phyloP scores from a whole-genome alignment of 108 stramenopile genomes.

The Cyclostephanos invisitatus region DNA sequence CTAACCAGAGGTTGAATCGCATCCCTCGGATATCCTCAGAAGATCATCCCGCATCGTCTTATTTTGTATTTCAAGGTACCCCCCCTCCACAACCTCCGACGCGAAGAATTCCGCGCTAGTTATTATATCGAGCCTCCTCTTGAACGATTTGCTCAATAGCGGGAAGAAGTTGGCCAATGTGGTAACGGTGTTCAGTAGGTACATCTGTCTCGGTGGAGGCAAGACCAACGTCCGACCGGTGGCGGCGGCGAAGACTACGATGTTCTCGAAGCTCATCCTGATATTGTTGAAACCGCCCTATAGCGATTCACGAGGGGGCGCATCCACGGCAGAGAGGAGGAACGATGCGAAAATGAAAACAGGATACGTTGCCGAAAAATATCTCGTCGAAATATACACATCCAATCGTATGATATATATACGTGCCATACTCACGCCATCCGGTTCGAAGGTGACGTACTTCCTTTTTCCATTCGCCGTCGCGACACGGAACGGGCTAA shows the following conservation, averaged over 20 bases:
- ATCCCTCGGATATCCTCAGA: constrained; percentile 16
- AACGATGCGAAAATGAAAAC: not conserved
- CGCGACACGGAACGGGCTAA: constrained; percentile 60
- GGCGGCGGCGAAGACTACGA: constrained; percentile 85
- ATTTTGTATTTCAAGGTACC: constrained; percentile 25
- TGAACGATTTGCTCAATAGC: constrained; percentile 53
- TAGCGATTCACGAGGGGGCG: not conserved
- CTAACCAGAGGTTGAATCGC: constrained; percentile 14
- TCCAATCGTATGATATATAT: not conserved
- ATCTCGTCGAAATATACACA: not conserved
- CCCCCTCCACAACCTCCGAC: constrained; percentile 46
- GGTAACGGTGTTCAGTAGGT: constrained; percentile 63
- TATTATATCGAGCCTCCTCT: constrained; percentile 59
- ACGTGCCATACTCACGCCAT: constrained; percentile 38
- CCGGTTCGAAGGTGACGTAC: constrained; percentile 77
- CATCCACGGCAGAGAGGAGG: not conserved
- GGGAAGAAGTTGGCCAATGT: constrained; percentile 87
- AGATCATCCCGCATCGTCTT: constrained; percentile 21
- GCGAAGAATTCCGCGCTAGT: constrained; percentile 69
- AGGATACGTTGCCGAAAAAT: not conserved
- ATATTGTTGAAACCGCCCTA: constrained; percentile 74
- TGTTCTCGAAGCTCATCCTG: constrained; percentile 83
- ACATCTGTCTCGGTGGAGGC: constrained; percentile 81
- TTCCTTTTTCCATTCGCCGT: constrained; percentile 28
- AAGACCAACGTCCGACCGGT: constrained; percentile 87